These are phyloP conservation scores for Nakazawaea populi DNA, from an alignment of 805 yeast genomes.

Conservation along the genomic window DNA sequence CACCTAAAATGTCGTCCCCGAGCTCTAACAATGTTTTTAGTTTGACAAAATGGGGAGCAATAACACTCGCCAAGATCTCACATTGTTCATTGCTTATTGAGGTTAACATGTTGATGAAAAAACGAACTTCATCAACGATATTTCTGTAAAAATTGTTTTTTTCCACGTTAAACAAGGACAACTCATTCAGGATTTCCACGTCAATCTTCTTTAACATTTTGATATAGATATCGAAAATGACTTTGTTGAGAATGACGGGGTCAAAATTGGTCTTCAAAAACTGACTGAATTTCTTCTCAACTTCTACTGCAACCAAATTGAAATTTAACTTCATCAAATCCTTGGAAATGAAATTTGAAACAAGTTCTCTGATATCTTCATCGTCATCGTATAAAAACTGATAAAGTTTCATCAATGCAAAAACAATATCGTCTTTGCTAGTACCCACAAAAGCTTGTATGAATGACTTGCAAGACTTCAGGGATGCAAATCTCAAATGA, in stretches of 20 bases:
- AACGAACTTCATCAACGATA: slow-evolving; percentile 23
- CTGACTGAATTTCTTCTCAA: slow-evolving; percentile 21
- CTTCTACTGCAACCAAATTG: slow-evolving; percentile 25
- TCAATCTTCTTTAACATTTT: slow-evolving; percentile 7
- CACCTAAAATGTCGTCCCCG: slow-evolving; percentile 2
- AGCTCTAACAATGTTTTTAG: background rate
- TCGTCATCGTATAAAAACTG: slow-evolving; percentile 61
- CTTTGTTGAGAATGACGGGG: background rate
- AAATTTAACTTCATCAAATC: slow-evolving; percentile 18
- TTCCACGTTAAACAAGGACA: slow-evolving; percentile 58
- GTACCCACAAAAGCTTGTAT: slow-evolving; percentile 9
- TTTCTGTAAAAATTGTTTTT: slow-evolving; percentile 62
- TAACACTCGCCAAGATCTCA: background rate
- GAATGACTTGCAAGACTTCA: slow-evolving; percentile 34
- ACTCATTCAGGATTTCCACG: slow-evolving; percentile 5
- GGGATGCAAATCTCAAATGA: slow-evolving; percentile 38
- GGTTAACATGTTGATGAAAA: background rate
- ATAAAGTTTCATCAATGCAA: slow-evolving; percentile 20
- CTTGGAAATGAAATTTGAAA: slow-evolving; percentile 35
- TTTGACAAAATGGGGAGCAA: background rate
- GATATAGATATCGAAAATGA: slow-evolving; percentile 5
- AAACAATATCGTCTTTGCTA: background rate
- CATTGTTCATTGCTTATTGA: background rate
- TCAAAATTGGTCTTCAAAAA: slow-evolving; percentile 5
- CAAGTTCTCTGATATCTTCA: slow-evolving; percentile 43